These are phyloP conservation scores for Pythium angustatum DNA, from an alignment of 352 stramenopile species.

Conservation along the genomic window DNA sequence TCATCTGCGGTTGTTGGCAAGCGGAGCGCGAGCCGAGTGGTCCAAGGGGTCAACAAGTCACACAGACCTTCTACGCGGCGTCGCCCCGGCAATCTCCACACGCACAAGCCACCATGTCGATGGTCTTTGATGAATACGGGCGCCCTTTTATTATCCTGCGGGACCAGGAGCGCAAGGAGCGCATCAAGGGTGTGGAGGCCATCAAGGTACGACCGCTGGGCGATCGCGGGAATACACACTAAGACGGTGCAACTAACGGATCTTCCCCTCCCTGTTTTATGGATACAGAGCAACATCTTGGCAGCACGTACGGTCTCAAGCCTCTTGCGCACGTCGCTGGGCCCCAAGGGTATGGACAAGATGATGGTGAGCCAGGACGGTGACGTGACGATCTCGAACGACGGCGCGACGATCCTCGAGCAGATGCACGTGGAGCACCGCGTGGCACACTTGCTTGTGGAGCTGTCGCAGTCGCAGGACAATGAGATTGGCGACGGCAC, in stretches of 20 bases:
- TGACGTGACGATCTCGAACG: slow-evolving; percentile 99
- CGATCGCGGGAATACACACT: slow-evolving; percentile 2
- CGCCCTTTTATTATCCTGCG: slow-evolving; percentile 99
- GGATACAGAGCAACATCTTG: slow-evolving; percentile 96
- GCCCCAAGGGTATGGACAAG: slow-evolving; percentile 99
- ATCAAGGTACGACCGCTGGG: slow-evolving; percentile 85
- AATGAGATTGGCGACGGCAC: slow-evolving; percentile 99
- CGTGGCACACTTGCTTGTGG: slow-evolving; percentile 98
- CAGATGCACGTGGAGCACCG: slow-evolving; percentile 99
- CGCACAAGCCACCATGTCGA: slow-evolving; percentile 69
- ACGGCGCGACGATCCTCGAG: slow-evolving; percentile 99
- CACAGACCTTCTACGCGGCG: background rate
- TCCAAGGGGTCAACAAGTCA: slow-evolving; percentile 1
- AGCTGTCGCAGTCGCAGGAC: slow-evolving; percentile 98
- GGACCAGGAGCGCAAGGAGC: slow-evolving; percentile 98
- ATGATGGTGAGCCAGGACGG: slow-evolving; percentile 99
- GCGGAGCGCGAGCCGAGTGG: slow-evolving; percentile 21
- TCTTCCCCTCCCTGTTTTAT: background rate
- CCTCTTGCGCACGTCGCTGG: slow-evolving; percentile 97
- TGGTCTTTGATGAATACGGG: slow-evolving; percentile 99
- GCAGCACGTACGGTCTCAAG: slow-evolving; percentile 96
- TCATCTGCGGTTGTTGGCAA: slow-evolving; percentile 33
- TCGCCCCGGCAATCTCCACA: background rate
- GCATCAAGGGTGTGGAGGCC: slow-evolving; percentile 98
- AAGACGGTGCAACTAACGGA: slow-evolving; percentile 5